phyloP scores from a whole-genome alignment of 1,284 basidiomycete genomes.

The Microbotryum scabiosae region DNA sequence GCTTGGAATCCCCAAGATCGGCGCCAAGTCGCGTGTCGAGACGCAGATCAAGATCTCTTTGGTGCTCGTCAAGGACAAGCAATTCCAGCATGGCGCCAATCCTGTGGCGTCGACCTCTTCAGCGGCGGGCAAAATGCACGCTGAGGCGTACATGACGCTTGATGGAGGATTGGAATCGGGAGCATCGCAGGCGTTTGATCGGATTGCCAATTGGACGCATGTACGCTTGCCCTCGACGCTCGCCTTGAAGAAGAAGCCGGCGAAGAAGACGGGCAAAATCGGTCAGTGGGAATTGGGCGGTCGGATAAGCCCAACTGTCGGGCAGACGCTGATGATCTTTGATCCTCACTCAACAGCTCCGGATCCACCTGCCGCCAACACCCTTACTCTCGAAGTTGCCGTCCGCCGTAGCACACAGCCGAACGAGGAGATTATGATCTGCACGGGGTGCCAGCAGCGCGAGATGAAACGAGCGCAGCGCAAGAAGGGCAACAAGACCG shows the following conservation, averaged over 20 bases:
- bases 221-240: conserved; percentile 66
- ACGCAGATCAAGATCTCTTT: conserved; percentile 78
- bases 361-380: conserved; percentile 13
- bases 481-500: conserved; percentile 49
- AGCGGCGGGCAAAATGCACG: background rate
- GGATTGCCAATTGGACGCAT: conserved; percentile 73
- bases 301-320: background rate
- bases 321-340: background rate
- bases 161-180: conserved; percentile 20
- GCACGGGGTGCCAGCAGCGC: conserved; percentile 30
- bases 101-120: background rate
- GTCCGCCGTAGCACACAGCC: conserved; percentile 31
- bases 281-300: conserved; percentile 29
- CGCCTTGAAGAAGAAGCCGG: conserved; percentile 68
- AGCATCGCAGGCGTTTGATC: conserved; percentile 18
- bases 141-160: conserved; percentile 3
- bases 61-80: conserved; percentile 49
- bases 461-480: conserved; percentile 63
- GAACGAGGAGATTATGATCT: conserved; percentile 29
- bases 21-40: conserved; percentile 89
- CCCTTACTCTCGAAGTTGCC: conserved; percentile 30
- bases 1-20: conserved; percentile 69
- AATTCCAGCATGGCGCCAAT: background rate
- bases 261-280: conserved; percentile 46
- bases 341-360: conserved; percentile 5